A percentile compares a stretch with the other conserved stretches of the same genome.
phyloP scores from a whole-genome alignment of 345 rosid genomes.

The Dovyalis caffra region DNA sequence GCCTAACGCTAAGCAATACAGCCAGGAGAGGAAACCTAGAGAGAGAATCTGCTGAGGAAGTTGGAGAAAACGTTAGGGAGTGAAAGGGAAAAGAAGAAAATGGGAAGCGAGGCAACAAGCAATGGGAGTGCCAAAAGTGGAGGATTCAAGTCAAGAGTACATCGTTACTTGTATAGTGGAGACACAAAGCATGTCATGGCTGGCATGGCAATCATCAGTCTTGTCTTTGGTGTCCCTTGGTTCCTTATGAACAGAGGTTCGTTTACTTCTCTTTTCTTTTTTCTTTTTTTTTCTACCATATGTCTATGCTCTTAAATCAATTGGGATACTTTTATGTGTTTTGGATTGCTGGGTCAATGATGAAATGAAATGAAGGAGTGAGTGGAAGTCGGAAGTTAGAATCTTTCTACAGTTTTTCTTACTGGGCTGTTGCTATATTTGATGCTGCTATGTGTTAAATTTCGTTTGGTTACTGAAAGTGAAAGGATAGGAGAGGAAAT shows the following conservation, averaged over 20 bases:
- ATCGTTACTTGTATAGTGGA: constrained; percentile 72
- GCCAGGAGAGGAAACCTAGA: not conserved
- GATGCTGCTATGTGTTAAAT: no score
- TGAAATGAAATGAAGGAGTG: not conserved
- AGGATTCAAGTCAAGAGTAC: constrained; percentile 59
- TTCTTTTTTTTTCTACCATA: not conserved
- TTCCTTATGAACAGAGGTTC: constrained; percentile 75
- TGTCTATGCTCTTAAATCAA: not conserved
- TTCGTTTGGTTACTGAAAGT: not conserved
- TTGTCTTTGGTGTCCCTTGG: constrained; percentile 81
- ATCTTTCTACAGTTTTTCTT: constrained; percentile 2
- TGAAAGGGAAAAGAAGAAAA: constrained; percentile 4
- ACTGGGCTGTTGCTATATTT: no score
- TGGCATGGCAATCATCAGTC: constrained; percentile 56
- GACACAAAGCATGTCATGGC: constrained; percentile 83
- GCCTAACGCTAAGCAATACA: not conserved
- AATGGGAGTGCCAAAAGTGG: constrained; percentile 27
- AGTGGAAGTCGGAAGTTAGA: not conserved
- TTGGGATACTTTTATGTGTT: not conserved
- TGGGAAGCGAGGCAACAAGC: constrained; percentile 46
- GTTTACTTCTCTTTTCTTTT: constrained; percentile 8
- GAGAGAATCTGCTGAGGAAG: not conserved
- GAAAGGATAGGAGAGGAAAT: not conserved
- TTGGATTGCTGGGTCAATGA: not conserved
- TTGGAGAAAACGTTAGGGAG: not conserved